phyloP scores from a whole-genome alignment of 805 yeast genomes.

The Peterozyma xylosa region DNA sequence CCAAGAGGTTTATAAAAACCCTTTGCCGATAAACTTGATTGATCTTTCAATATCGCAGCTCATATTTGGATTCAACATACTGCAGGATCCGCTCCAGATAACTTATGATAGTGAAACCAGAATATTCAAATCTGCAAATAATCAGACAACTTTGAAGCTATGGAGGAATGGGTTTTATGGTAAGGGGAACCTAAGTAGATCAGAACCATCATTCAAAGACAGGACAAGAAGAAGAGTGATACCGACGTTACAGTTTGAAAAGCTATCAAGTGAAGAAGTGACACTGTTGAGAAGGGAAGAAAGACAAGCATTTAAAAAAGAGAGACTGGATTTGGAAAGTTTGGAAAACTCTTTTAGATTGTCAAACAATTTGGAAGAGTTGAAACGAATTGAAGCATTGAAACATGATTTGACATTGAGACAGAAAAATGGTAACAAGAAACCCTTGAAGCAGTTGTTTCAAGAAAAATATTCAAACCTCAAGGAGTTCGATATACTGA shows the following conservation, averaged over 20 bases:
- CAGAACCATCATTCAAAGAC: conserved; percentile 87
- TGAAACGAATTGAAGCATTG: conserved; percentile 31
- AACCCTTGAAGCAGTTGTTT: conserved; percentile 16
- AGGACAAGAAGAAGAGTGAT: conserved; percentile 54
- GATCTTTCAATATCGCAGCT: not conserved
- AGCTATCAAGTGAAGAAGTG: conserved; percentile 61
- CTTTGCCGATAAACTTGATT: conserved; percentile 50
- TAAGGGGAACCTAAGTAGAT: conserved; percentile 80
- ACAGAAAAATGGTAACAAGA: conserved; percentile 13
- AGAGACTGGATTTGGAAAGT: conserved; percentile 54
- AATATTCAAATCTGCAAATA: conserved; percentile 33
- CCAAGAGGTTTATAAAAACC: conserved; percentile 30
- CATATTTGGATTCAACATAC: conserved; percentile 11
- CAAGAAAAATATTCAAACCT: conserved; percentile 9
- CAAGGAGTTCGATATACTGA: conserved; percentile 5
- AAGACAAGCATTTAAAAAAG: conserved; percentile 62
- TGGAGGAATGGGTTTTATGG: conserved; percentile 94
- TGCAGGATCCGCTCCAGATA: conserved; percentile 6
- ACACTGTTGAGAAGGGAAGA: conserved; percentile 67
- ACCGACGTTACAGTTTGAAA: conserved; percentile 26
- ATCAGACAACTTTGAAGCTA: conserved; percentile 41
- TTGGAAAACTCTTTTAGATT: conserved; percentile 26
- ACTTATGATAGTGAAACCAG: conserved; percentile 16
- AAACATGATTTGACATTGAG: conserved; percentile 17
- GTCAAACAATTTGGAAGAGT: conserved; percentile 10